Evolutionary conservation across 2,329 filamentous ascomycete species (phyloP), one percentile per base, ranked within the genome.

Genomic region (Pseudogymnoascus sp.): DNA sequence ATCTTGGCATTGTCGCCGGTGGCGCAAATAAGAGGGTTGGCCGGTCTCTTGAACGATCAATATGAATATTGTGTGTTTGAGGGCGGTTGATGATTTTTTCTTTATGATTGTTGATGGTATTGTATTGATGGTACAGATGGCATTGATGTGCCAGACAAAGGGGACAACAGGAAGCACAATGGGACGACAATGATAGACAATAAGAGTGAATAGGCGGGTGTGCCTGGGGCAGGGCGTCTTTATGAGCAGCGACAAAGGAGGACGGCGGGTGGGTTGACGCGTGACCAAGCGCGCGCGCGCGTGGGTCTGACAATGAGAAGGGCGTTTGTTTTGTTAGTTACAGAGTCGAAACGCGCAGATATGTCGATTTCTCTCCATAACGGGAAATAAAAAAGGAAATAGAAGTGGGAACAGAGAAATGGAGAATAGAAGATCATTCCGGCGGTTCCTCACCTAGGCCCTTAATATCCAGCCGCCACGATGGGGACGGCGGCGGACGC

Each of bases 381-480:
- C 4, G 7, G 50, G 29, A 19, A 56, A 56, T 56, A 56, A 56
- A 21, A 33, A 1, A 56, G 50, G 50, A 33, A 56, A 56, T 33
- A 56, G 50, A 56, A 56, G 26, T 56, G 50, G 26, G 10, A 19
- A 33, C 7, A 33, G 26, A 33, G 50, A 19, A 53, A 56, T 56
- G 10, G 29, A 56, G 29, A 56, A 56, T 56, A 56, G 29, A 56
- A 56, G 50, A 56, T 56, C 50, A 33, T 33, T 26, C 4, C n/a
- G 21, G 42, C 21, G 21, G 19, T 46, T 46, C 21, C 21, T 23
- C 9, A 26, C 42, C 13, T 46, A 3, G n/a, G 19, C 50, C 50
- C 50, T 56, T 56, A 56, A 56, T 56, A n/a, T 56, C 50, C 50
- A 56, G 50, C 50, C 50, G 50, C 50, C 50, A 21, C 19, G 50